A percentile compares a stretch with the other conserved stretches of the same genome.
These are phyloP conservation scores for Trichoderma polysporum DNA, from an alignment of 2,329 filamentous ascomycete species.

Conservation along the genomic window DNA sequence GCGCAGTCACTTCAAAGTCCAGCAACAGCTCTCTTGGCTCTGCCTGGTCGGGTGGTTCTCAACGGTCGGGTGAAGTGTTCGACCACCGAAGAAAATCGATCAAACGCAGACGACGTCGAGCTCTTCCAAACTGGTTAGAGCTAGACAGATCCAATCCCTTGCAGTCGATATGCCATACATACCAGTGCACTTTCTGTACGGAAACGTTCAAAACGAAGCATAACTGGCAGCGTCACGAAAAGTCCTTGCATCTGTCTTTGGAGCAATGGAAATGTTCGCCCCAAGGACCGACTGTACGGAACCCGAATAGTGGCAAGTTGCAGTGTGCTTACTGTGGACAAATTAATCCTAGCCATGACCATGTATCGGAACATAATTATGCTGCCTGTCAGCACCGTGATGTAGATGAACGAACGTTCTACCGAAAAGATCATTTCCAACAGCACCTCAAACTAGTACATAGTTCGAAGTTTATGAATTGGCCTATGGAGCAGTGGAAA, in stretches of 20 bases:
- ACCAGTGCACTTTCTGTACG: conserved; percentile 45
- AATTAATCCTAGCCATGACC: too few relatives aligned
- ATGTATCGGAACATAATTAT: too few relatives aligned
- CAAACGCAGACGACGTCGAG: neutral
- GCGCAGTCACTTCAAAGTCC: conserved; percentile 21
- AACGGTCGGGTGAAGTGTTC: neutral
- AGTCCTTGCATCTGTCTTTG: conserved; percentile 44
- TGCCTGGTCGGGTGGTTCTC: conserved; percentile 20
- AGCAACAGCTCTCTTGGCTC: conserved; percentile 23
- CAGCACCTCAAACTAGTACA: too few relatives aligned
- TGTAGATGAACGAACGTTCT: too few relatives aligned
- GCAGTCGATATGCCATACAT: conserved; percentile 9
- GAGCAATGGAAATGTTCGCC: conserved; percentile 36
- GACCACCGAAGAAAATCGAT: too few relatives aligned
- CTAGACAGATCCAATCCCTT: neutral
- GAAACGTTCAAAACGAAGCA: conserved; percentile 45
- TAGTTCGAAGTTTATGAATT: conserved; percentile 25
- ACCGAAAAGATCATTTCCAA: too few relatives aligned
- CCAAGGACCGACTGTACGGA: too few relatives aligned
- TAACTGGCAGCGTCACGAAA: conserved; percentile 50
- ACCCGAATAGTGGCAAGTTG: too few relatives aligned
- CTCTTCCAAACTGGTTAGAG: too few relatives aligned
- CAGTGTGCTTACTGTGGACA: too few relatives aligned
- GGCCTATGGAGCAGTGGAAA: conserved; percentile 46
- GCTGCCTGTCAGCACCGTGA: too few relatives aligned